These are phyloP conservation scores for Crinitomyces ghanaensis DNA, from an alignment of 805 yeast genomes.

Conservation along the genomic window DNA sequence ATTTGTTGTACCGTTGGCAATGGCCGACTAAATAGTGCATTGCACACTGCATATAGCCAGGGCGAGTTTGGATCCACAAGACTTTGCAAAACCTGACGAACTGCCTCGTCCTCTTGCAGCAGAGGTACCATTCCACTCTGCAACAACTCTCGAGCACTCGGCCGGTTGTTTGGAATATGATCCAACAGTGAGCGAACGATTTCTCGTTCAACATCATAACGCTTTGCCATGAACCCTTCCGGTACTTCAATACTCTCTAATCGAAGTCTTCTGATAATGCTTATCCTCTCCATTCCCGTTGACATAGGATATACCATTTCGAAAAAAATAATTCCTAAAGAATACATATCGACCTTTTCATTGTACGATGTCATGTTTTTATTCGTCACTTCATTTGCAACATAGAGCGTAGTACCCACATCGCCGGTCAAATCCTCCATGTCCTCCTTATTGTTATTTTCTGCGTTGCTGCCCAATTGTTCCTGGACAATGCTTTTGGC, in stretches of 20 bases:
- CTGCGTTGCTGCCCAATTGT: slow-evolving; percentile 1
- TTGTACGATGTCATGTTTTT: slow-evolving; percentile 44
- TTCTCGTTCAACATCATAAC: slow-evolving; percentile 46
- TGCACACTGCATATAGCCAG: slow-evolving; percentile 88
- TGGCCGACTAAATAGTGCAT: slow-evolving; percentile 74
- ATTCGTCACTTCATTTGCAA: slow-evolving; percentile 71
- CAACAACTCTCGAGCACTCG: slow-evolving; percentile 64
- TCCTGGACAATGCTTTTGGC: slow-evolving; percentile 51
- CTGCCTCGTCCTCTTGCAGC: slow-evolving; percentile 79
- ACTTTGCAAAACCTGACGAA: slow-evolving; percentile 77
- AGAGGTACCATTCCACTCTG: slow-evolving; percentile 79
- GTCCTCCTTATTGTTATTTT: slow-evolving; percentile 17
- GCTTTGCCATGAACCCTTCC: slow-evolving; percentile 39
- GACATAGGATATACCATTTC: slow-evolving; percentile 79
- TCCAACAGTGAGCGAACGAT: slow-evolving; percentile 58
- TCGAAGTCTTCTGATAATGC: slow-evolving; percentile 56
- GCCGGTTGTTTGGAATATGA: slow-evolving; percentile 70
- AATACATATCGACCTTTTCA: slow-evolving; percentile 92
- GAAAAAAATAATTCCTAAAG: slow-evolving; percentile 87
- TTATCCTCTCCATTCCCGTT: slow-evolving; percentile 93
- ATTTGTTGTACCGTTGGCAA: slow-evolving; percentile 76
- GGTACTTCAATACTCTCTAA: slow-evolving; percentile 57
- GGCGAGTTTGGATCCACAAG: slow-evolving; percentile 85
- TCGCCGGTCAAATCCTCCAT: slow-evolving; percentile 78
- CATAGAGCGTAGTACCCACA: slow-evolving; percentile 88